Conservation (phyloP, 306 rosid genomes). For the Delonix regia region DNA sequence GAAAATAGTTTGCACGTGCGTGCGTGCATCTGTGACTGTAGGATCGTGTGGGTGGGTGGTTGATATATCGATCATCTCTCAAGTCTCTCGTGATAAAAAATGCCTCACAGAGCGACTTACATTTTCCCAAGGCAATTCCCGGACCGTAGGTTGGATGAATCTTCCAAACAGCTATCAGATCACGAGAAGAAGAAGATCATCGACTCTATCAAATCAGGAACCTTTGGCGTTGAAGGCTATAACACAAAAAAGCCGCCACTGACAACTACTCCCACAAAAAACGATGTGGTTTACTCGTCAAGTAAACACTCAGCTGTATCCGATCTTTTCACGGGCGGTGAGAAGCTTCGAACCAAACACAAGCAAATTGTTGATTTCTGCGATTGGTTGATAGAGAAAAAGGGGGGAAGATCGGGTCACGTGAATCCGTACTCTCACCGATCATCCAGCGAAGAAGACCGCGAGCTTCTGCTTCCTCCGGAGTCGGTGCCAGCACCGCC, state of each 20-base stretch:
- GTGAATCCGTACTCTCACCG: slow-evolving; percentile 28
- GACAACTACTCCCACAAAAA: background rate
- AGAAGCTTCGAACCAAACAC: slow-evolving; percentile 40
- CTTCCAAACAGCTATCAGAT: slow-evolving; percentile 54
- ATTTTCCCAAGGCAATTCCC: slow-evolving; percentile 95
- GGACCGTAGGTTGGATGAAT: slow-evolving; percentile 63
- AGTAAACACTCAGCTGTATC: slow-evolving; percentile 52
- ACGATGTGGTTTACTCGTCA: slow-evolving; percentile 43
- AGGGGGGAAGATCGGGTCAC: slow-evolving; percentile 41
- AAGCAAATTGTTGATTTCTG: slow-evolving; percentile 57
- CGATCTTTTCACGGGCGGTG: slow-evolving; percentile 54
- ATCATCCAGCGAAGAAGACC: slow-evolving; percentile 47
- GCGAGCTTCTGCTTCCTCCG: slow-evolving; percentile 52
- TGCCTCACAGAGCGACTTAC: slow-evolving; percentile 99
- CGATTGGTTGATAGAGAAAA: slow-evolving; percentile 72
- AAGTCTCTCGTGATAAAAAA: slow-evolving; percentile 39
- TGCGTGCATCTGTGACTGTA: slow-evolving; percentile 33
- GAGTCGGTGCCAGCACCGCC: slow-evolving; percentile 28
- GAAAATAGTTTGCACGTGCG: slow-evolving; percentile 42
- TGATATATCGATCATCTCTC: slow-evolving; percentile 39
- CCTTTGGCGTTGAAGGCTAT: slow-evolving; percentile 50
- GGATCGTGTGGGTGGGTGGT: slow-evolving; percentile 41
- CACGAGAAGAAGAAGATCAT: slow-evolving; percentile 58
- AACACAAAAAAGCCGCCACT: slow-evolving; percentile 35
- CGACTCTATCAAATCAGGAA: slow-evolving; percentile 44